Percentiles rank a stretch among this genome's conserved stretches.
phyloP scores from a whole-genome alignment of 2,329 filamentous ascomycete genomes.

The Lecanicillium sp. region DNA sequence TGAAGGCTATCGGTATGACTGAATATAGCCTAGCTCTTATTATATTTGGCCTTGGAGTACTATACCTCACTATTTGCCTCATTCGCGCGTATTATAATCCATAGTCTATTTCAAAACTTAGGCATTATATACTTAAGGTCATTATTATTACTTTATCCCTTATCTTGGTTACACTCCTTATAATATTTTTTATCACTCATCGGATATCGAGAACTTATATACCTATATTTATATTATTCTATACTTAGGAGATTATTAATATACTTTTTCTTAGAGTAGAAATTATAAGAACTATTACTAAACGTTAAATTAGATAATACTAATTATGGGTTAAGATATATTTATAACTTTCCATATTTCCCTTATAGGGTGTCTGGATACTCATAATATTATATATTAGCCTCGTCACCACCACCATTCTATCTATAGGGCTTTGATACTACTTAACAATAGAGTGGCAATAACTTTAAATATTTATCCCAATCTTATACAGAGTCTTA shows the following conservation, averaged over 20 bases:
- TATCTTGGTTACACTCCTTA: background rate
- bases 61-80: background rate
- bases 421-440: background rate
- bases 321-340: background rate
- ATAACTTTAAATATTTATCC: background rate
- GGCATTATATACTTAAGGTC: background rate
- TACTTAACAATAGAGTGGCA: background rate
- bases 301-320: background rate
- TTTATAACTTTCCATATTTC: constrained; percentile 1
- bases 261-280: background rate
- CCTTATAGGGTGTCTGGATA: background rate
- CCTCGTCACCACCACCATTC: background rate
- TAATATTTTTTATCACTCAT: background rate
- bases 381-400: background rate
- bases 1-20: background rate
- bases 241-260: background rate
- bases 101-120: background rate
- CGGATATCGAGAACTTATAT: background rate
- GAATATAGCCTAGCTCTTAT: background rate
- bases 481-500: background rate
- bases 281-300: background rate
- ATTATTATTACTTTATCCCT: background rate
- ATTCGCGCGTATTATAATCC: background rate
- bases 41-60: background rate
- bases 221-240: background rate